Percentiles rank a stretch among this genome's conserved stretches.
phyloP scores from a whole-genome alignment of 2,329 filamentous ascomycete genomes.

The Fusarium xylarioides region DNA sequence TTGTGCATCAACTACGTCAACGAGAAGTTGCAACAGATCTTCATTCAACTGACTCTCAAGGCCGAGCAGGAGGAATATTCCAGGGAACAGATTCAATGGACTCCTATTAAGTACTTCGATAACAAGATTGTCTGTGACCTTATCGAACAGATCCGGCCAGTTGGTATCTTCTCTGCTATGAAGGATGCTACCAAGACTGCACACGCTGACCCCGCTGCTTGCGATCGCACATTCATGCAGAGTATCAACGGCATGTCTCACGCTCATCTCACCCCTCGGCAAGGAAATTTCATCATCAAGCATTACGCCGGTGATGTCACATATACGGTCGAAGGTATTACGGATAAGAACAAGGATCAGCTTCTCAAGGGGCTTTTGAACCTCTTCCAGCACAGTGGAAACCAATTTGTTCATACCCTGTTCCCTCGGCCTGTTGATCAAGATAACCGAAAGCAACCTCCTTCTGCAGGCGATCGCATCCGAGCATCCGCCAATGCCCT shows the following conservation, averaged over 20 bases:
- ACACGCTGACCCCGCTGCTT: slow-evolving; percentile 92
- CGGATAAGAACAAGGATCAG: slow-evolving; percentile 99
- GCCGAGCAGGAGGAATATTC: slow-evolving; percentile 98
- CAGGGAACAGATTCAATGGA: slow-evolving; percentile 96
- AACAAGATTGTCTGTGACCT: slow-evolving; percentile 99
- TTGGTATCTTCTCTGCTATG: slow-evolving; percentile 92
- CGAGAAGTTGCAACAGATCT: slow-evolving; percentile 98
- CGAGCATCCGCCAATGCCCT: slow-evolving; percentile 93
- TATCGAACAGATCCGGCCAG: slow-evolving; percentile 90
- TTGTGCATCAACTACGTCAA: slow-evolving; percentile 99
- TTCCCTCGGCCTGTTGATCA: slow-evolving; percentile 96
- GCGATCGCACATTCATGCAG: slow-evolving; percentile 95
- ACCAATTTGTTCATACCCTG: slow-evolving; percentile 84
- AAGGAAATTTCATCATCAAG: slow-evolving; percentile 98
- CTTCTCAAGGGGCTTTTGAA: slow-evolving; percentile 92
- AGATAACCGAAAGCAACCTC: slow-evolving; percentile 92
- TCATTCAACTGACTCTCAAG: slow-evolving; percentile 96
- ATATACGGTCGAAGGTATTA: slow-evolving; percentile 95
- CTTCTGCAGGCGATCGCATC: slow-evolving; percentile 96
- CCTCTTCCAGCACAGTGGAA: slow-evolving; percentile 83
- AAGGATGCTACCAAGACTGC: slow-evolving; percentile 99
- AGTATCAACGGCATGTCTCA: slow-evolving; percentile 91
- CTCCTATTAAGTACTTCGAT: slow-evolving; percentile 98
- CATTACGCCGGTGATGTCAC: slow-evolving; percentile 98
- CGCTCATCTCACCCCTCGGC: slow-evolving; percentile 87